A percentile compares a stretch with the other conserved stretches of the same genome.
Evolutionary conservation across 2,329 filamentous ascomycete species (phyloP).

Genomic region (Westerdykella aurantiaca): DNA sequence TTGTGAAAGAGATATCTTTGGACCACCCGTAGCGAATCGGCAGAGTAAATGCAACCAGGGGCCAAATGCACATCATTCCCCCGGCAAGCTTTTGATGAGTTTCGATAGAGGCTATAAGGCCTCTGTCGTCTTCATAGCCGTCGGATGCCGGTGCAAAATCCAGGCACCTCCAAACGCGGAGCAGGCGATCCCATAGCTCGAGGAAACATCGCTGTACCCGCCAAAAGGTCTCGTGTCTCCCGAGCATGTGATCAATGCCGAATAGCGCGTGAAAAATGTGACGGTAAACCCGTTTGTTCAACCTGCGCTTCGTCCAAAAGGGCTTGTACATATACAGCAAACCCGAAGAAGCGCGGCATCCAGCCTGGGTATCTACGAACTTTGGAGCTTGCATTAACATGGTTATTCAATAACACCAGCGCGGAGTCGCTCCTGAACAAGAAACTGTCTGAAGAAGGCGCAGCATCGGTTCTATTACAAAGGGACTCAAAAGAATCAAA

Average conservation of each 20-base stretch:
- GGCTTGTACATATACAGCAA: constrained; percentile 64
- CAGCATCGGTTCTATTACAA: constrained; percentile 46
- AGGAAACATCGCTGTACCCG: too few species aligned
- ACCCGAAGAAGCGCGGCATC: constrained; percentile 69
- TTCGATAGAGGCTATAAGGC: too few species aligned
- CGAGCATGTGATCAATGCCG: constrained; percentile 65
- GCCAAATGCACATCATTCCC: too few species aligned
- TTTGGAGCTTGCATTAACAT: constrained; percentile 62
- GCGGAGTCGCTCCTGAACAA: constrained; percentile 54
- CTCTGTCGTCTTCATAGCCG: too few species aligned
- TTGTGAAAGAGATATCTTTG: too few species aligned
- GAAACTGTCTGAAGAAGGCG: constrained; percentile 47
- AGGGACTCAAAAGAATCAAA: constrained; percentile 51
- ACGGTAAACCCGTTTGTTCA: constrained; percentile 63
- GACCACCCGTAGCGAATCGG: too few species aligned
- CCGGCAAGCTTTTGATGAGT: too few species aligned
- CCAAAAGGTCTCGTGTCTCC: constrained; percentile 43
- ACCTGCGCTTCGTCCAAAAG: constrained; percentile 60
- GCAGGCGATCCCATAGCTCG: too few species aligned
- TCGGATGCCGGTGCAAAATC: too few species aligned
- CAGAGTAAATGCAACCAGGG: too few species aligned
- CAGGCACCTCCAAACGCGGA: too few species aligned
- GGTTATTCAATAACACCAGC: constrained; percentile 58
- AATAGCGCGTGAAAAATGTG: constrained; percentile 64
- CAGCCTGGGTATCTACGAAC: constrained; percentile 75